phyloP scores from a whole-genome alignment of 2,329 filamentous ascomycete species.

The Passalora sequoiae region DNA sequence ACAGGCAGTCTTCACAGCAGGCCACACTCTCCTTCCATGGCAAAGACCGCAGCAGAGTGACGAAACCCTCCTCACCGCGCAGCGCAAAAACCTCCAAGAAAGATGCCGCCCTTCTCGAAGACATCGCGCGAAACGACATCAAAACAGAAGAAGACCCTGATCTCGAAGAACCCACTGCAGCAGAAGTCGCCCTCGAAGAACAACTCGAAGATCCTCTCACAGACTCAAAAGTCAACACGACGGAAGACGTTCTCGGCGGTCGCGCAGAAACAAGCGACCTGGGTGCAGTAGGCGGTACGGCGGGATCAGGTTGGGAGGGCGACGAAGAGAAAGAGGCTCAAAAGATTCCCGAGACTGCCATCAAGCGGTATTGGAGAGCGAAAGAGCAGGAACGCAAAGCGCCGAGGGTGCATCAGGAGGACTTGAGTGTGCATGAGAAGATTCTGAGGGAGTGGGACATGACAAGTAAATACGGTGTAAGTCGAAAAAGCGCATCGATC shows the following conservation, averaged over 20 bases:
- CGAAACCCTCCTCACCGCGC: constrained; percentile 48
- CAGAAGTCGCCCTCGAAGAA: constrained; percentile 37
- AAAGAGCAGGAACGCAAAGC: constrained; percentile 66
- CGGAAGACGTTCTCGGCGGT: constrained; percentile 31
- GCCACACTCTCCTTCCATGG: constrained; percentile 60
- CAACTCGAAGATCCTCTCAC: constrained; percentile 30
- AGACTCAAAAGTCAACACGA: constrained; percentile 18
- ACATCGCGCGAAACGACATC: constrained; percentile 21
- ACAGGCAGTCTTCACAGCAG: constrained; percentile 42
- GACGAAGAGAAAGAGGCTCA: constrained; percentile 54
- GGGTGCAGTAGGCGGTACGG: constrained; percentile 46
- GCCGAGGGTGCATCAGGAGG: constrained; percentile 71
- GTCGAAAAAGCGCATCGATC: constrained; percentile 44
- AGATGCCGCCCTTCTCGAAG: constrained; percentile 34
- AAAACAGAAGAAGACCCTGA: constrained; percentile 29
- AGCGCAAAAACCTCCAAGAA: constrained; percentile 36
- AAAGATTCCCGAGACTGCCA: constrained; percentile 61
- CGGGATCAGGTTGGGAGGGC: constrained; percentile 31
- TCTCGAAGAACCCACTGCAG: constrained; percentile 34
- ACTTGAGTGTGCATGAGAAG: constrained; percentile 70
- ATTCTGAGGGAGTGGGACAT: constrained; percentile 89
- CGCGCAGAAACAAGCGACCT: constrained; percentile 26
- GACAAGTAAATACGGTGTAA: constrained; percentile 83
- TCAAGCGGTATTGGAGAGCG: constrained; percentile 70
- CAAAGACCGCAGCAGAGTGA: constrained; percentile 45